Percentiles rank a stretch among this genome's conserved stretches.
Evolutionary conservation across 2,329 filamentous ascomycete genomes (phyloP).

Genomic region (Neofusicoccum kwambonambiense): DNA sequence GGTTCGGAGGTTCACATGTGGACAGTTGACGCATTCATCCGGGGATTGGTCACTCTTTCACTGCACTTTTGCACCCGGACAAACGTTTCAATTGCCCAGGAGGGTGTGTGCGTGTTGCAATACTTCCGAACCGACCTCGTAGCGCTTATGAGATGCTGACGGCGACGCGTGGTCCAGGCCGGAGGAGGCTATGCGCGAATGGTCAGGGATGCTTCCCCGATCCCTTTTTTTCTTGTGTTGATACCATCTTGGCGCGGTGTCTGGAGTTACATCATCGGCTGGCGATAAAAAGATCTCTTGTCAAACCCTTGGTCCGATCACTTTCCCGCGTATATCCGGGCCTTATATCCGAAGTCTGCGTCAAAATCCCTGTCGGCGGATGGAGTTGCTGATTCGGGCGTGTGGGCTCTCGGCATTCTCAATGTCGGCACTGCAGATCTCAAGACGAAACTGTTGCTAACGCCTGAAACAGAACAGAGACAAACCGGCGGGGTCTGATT

Average conservation of each 20-base stretch:
- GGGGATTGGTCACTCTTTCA: too few species aligned
- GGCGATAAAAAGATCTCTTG: background rate
- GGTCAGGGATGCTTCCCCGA: background rate
- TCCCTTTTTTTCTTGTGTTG: background rate
- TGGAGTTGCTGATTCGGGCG: background rate
- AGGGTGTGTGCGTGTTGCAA: too few species aligned
- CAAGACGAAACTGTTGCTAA: background rate
- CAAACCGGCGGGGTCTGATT: background rate
- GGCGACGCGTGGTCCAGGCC: too few species aligned
- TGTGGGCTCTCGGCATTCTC: background rate
- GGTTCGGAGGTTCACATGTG: too few species aligned
- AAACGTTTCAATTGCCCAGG: too few species aligned
- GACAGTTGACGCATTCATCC: too few species aligned
- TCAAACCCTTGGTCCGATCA: background rate
- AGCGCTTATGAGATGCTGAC: too few species aligned
- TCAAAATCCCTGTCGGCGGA: background rate
- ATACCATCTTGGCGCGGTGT: conserved; percentile 8
- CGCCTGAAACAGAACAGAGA: background rate
- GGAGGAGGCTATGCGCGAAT: too few species aligned
- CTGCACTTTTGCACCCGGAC: too few species aligned
- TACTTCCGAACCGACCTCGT: too few species aligned
- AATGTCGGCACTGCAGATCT: background rate
- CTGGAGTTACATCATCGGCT: background rate
- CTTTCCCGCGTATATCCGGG: background rate
- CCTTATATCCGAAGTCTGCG: background rate